Base-by-base conservation (phyloP, 2,329 filamentous ascomycete genomes). In the Alternaria incomplexa region DNA sequence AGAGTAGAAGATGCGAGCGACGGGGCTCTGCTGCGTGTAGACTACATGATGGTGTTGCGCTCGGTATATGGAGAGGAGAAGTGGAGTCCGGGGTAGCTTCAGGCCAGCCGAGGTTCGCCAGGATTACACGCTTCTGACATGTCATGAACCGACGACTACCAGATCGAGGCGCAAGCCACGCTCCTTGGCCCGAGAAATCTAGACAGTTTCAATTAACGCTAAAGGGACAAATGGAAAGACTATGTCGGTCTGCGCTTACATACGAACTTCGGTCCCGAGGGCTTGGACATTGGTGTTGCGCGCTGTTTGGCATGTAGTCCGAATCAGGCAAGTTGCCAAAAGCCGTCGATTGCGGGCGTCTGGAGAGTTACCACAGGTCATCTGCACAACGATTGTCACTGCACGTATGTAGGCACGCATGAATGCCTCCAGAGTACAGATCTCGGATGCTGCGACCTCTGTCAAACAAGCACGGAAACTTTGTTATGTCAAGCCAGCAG, bases 61-160 rank as follows among this genome's bases (percentile, higher is more conserved):
- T 23, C 45, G 17, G 48, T 63, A 45, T 63, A 63, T 50, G n/a
- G 30, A 30, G 40, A 43, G 47, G 28, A 58, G 44, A 32, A 36
- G 61, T 45, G 61, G 56, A 62, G 61, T 55, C 51, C 13, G 56
- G 56, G 61, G 61, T 56, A 60, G 51, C 36, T 60, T 46, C 45
- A 54, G 20, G 22, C 44, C 25, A 52, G 23, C 61, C 61, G 56
- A 60, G 61, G 61, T 60, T 43, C 56, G 25, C 45, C 32, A 23
- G 25, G 4, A 46, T 47, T 46, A 56, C 59, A 58, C 28, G 47
- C 52, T 25, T 56, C n/a, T 46, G 59, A 20, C 23, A 40, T 48
- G 43, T 48, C 48, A 54, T 52, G 58, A 26, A 40, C 58, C 52
- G 45, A 61, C 52, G 15, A 30, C 57, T 23, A 40, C n/a, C 36